phyloP scores from a whole-genome alignment of 495 filamentous ascomycete genomes.

The Cladorrhinum samala region DNA sequence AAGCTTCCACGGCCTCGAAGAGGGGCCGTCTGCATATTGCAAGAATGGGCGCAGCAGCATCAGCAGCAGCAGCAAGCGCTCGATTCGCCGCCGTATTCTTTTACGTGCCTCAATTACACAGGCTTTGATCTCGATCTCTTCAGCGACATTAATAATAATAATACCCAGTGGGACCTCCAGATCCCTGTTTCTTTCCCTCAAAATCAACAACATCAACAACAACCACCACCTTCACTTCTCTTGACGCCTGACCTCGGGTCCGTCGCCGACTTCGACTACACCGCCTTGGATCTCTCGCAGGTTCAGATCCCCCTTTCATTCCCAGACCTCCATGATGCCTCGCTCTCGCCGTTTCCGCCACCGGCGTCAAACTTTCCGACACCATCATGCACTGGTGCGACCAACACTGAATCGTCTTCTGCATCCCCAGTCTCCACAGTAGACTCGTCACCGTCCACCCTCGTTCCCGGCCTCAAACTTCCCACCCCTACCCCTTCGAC shows the following conservation, averaged over 20 bases:
- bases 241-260: not conserved
- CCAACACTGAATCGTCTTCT: slow-evolving; percentile 1
- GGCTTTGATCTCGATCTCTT: not conserved
- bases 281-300: not conserved
- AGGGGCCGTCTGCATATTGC: slow-evolving; percentile 12
- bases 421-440: not conserved
- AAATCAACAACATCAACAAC: not conserved
- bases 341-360: not conserved
- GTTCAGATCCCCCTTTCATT: not conserved
- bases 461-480: slow-evolving; percentile 13
- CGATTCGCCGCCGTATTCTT: slow-evolving; percentile 5
- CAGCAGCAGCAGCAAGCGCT: not conserved
- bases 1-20: not conserved
- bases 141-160: slow-evolving; percentile 7
- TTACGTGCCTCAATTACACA: slow-evolving; percentile 11
- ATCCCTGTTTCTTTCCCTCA: not conserved
- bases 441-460: not conserved
- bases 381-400: slow-evolving; percentile 2
- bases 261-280: not conserved
- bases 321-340: not conserved
- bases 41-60: slow-evolving; percentile 12
- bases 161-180: slow-evolving; percentile 1
- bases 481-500: not conserved
- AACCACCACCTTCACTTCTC: not conserved
- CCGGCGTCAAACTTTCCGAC: not conserved